These are phyloP conservation scores for Ciborinia camelliae DNA, from an alignment of 2,329 filamentous ascomycete species.

Conservation along the genomic window DNA sequence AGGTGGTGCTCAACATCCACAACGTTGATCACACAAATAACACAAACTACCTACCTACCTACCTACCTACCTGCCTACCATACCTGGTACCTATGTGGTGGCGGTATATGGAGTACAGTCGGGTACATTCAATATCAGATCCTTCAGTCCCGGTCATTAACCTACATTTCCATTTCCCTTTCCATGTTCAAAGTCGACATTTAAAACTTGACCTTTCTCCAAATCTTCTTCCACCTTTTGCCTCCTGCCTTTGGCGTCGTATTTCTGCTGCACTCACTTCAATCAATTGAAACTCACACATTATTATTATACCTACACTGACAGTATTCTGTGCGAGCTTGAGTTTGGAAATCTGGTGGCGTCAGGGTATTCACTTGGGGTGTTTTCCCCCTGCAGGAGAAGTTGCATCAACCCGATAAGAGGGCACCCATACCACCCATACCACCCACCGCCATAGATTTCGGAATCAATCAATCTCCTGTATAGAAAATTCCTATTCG, in stretches of 20 bases:
- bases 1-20: not conserved
- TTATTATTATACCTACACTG: not conserved
- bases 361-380: not conserved
- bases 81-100: not conserved
- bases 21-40: not conserved
- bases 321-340: not conserved
- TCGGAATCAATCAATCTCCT: not conserved
- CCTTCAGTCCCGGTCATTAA: not conserved
- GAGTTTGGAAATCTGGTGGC: constrained; percentile 6
- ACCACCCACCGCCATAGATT: no score
- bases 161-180: not conserved
- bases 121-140: not conserved
- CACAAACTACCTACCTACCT: not conserved
- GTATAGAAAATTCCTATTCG: not conserved
- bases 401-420: constrained; percentile 2
- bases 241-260: no score
- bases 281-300: not conserved
- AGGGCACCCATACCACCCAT: no score
- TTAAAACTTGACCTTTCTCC: not conserved
- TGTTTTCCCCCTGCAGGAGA: constrained; percentile 1
- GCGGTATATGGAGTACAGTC: not conserved
- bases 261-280: not conserved
- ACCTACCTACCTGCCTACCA: no score
- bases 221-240: not conserved
- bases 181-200: no score